These are phyloP conservation scores for Diplogelasinospora grovesii DNA, from an alignment of 495 filamentous ascomycete species.

Conservation along the genomic window DNA sequence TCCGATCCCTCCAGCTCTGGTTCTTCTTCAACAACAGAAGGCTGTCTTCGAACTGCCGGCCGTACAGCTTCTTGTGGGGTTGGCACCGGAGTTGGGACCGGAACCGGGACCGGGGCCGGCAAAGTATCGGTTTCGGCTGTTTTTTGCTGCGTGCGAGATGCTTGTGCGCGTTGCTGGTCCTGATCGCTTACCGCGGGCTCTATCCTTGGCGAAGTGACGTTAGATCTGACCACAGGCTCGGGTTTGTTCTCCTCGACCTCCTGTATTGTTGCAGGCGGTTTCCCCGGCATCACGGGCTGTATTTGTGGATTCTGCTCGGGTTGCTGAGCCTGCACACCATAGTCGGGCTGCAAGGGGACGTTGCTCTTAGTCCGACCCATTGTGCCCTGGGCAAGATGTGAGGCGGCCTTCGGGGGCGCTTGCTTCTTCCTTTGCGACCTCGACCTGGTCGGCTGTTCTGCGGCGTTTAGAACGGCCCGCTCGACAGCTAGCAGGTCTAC, in stretches of 20 bases:
- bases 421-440: constrained; percentile 55
- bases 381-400: constrained; percentile 31
- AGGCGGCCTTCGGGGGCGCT: constrained; percentile 23
- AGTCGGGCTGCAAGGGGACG: constrained; percentile 25
- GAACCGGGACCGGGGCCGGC: not conserved
- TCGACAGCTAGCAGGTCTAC: constrained; percentile 29
- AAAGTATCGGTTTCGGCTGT: not conserved
- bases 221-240: constrained; percentile 12
- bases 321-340: too few relatives aligned
- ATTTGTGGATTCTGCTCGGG: constrained; percentile 1
- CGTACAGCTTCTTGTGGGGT: not conserved
- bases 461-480: constrained; percentile 36
- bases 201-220: constrained; percentile 15
- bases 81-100: not conserved
- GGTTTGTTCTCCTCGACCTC: constrained; percentile 1
- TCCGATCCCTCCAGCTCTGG: constrained; percentile 39
- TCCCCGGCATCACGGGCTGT: not conserved
- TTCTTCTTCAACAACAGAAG: constrained; percentile 58
- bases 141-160: not conserved
- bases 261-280: not conserved
- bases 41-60: constrained; percentile 41
- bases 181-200: constrained; percentile 9
- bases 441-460: constrained; percentile 42
- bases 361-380: constrained; percentile 19
- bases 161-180: constrained; percentile 8